Percentiles rank a stretch among this genome's conserved stretches.
Conservation (phyloP, 148 eudicot genomes). For the Vaccinium corymbosum region DNA sequence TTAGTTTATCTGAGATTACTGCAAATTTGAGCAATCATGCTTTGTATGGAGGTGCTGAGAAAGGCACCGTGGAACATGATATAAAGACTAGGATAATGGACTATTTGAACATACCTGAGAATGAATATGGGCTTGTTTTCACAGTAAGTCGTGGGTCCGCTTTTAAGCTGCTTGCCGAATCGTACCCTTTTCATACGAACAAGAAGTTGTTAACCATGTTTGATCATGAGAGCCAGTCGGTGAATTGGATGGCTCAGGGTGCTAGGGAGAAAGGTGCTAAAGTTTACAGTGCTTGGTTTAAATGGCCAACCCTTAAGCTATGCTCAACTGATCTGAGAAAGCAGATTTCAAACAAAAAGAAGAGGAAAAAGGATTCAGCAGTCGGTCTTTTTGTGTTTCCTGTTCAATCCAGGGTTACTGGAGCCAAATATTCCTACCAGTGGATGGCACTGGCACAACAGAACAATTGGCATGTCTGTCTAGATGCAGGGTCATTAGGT, state of each 20-base stretch:
- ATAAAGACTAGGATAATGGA: conserved; percentile 80
- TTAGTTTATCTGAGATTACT: conserved; percentile 88
- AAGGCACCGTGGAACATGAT: conserved; percentile 89
- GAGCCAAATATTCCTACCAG: conserved; percentile 95
- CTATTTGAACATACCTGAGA: conserved; percentile 93
- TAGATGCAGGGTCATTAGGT: conserved; percentile 94
- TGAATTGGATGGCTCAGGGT: conserved; percentile 93
- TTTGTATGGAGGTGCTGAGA: conserved; percentile 87
- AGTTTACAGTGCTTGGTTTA: conserved; percentile 79
- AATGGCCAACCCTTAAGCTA: conserved; percentile 87
- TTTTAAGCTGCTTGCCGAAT: conserved; percentile 84
- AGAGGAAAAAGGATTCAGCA: conserved; percentile 80
- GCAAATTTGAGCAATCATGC: conserved; percentile 95
- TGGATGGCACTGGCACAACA: conserved; percentile 99
- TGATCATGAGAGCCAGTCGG: conserved; percentile 97
- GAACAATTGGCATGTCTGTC: conserved; percentile 90
- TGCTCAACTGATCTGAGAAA: conserved; percentile 88
- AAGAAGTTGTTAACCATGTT: conserved; percentile 92
- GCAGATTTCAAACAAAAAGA: conserved; percentile 76
- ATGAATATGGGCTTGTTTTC: conserved; percentile 93
- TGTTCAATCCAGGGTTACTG: conserved; percentile 92
- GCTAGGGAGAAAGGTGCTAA: conserved; percentile 94
- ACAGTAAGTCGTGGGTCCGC: conserved; percentile 98
- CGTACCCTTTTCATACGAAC: conserved; percentile 90
- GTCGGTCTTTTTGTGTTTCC: conserved; percentile 90